These are phyloP conservation scores for Pythium brassicae DNA, from an alignment of 352 stramenopile genomes.

Conservation along the genomic window DNA sequence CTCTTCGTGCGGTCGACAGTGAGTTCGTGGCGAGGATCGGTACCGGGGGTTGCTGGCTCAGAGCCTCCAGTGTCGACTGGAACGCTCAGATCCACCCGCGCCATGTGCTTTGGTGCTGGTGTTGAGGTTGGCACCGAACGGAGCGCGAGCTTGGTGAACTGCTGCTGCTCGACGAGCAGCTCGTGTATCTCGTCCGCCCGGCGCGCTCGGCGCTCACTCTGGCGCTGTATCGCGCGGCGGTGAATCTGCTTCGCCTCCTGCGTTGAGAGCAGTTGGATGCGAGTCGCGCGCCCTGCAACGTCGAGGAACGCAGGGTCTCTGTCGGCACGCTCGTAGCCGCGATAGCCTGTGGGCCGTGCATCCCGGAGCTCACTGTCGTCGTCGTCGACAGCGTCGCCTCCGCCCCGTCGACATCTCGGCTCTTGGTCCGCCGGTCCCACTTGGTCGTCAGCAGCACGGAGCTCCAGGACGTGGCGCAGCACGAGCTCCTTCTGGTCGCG, in stretches of 20 bases:
- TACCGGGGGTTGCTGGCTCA: background rate
- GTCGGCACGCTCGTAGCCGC: slow-evolving; percentile 19
- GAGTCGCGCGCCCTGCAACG: slow-evolving; percentile 20
- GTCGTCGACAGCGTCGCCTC: background rate
- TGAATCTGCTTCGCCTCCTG: slow-evolving; percentile 14
- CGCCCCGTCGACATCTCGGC: background rate
- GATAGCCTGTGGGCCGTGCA: slow-evolving; percentile 10
- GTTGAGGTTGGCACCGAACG: background rate
- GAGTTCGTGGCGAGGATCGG: background rate
- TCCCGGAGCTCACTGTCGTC: background rate
- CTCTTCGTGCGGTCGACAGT: background rate
- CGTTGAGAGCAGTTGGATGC: slow-evolving; percentile 21
- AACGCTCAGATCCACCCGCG: slow-evolving; percentile 7
- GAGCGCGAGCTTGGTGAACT: slow-evolving; percentile 20
- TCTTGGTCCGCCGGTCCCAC: background rate
- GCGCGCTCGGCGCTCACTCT: slow-evolving; percentile 7
- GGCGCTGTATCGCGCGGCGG: slow-evolving; percentile 14
- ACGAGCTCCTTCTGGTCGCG: slow-evolving; percentile 5
- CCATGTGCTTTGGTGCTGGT: background rate
- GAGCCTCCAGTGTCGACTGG: background rate
- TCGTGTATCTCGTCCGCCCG: slow-evolving; percentile 21
- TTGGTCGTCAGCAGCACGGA: background rate
- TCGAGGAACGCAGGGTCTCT: slow-evolving; percentile 14
- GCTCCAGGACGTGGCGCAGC: slow-evolving; percentile 3
- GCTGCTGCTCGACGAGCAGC: slow-evolving; percentile 25